Base-by-base conservation (phyloP, 2,329 filamentous ascomycete genomes). In the Sphaerulina musiva region DNA sequence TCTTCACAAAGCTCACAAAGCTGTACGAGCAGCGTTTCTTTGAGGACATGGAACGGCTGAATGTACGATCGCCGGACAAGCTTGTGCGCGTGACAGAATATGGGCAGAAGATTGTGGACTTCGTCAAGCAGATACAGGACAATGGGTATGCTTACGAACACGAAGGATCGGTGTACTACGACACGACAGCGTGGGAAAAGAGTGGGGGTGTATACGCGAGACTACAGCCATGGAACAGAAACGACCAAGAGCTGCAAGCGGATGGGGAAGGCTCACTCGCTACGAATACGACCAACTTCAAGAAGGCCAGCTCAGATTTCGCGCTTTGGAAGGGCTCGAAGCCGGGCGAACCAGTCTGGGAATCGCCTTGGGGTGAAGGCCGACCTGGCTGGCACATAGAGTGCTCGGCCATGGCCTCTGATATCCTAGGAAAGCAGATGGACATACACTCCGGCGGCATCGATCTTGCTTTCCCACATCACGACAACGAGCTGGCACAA, bases 361-460 rank as follows among this genome's bases (percentile, higher is more conserved):
- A 83, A 4, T 93, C 87, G 63, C 83, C 84, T 3, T 97, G 92
- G 91, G 90, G 92, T 4, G 78, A 84, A 53, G 91, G 91, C 4
- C 79, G 92, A 43, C 92, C 92, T 1, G 92, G 92, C 14, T 97
- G 92, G 92, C 92, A 96, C 68, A 96, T 96, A 66, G 91, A 96
- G 74, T 96, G 92, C 82, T 91, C 86, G 1, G 90, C 90, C 12
- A 96, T 97, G 92, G 90, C 91, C 0, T 92, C 87, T 2, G 88
- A 91, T 59, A 80, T 90, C n/a, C 75, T 97, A 1, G 91, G 91
- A 4, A 78, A 83, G 29, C 80, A 85, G 57, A 90, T 97, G 77
- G 92, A 97, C 69, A 88, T 96, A 51, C 92, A 96, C 71, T 95
- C 89, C 20, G 91, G 92, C 29, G 92, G 92, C 54, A 86, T 95